Evolutionary conservation across 2,329 filamentous ascomycete species (phyloP), one percentile per base, ranked within the genome.

Genomic region (Onygenales sp.): DNA sequence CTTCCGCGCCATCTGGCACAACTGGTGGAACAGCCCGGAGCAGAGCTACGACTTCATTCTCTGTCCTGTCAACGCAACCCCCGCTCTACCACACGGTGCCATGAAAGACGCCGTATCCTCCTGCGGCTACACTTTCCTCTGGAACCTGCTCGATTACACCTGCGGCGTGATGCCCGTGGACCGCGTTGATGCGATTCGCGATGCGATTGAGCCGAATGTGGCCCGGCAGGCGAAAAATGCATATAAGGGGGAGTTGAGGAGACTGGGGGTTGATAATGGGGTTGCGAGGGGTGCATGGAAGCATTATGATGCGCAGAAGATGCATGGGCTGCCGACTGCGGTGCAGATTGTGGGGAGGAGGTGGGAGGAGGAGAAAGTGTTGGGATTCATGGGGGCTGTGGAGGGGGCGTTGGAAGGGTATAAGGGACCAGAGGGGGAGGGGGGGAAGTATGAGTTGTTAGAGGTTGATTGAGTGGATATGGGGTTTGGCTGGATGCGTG

Each of bases 51-150:
- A 96, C 69, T 84, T 91, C 58, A 78, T 96, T 59, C 70, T 96
- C 36, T 83, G 86, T 8, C 86, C 87, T n/a, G 89, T 85, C 0
- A 95, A 96, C 67, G 89, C 91, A 0, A 95, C 89, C 0, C 90
- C 91, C 1, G 91, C 91, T 0, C 81, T 95, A 3, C 90, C 90
- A 0, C 90, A 95, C 65, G 82, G 84, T 46, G 90, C 83, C 0
- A 96, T 95, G 89, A 81, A 82, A 59, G 84, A 92, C 61, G 88
- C 88, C 2, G 83, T 93, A 44, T 87, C 86, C 57, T 88, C 85
- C 59, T 96, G 91, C 63, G 90, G 89, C 1, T 96, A 97, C 65
- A 96, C 91, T 0, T 95, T 96, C 66, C 71, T 95, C 53, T 97
- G 93, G 74, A 96, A 96, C 62, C 59, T 96, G 82, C 81, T 96